Evolutionary conservation across 139 green algal genomes (phyloP), one percentile per base, ranked within the genome.

Genomic region (Chlorella sp.): DNA sequence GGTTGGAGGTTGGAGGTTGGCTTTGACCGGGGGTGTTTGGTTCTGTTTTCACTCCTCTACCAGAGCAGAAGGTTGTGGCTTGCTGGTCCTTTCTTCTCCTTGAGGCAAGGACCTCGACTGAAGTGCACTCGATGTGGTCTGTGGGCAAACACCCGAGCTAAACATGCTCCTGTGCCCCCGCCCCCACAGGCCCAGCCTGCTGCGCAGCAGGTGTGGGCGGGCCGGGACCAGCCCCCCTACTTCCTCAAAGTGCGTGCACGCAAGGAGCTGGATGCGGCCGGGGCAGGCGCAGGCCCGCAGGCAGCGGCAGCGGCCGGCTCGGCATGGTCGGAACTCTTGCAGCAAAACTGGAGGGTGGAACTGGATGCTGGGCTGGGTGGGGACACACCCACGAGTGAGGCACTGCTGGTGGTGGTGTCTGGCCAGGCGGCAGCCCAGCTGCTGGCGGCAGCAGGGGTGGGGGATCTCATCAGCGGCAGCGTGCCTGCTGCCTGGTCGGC

Each of bases 331-430:
- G 86, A 90, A 77, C 36, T 86, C 76, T 77, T 90, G 60, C 60
- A 83, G 60, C 86, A 90, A 60, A 90, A 90, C 36, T 90, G 86
- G 86, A 57, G 86, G 57, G 77, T 90, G 76, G 77, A 90, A 60
- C 77, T 90, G 36, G 86, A 90, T 85, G 77, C 77, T 1, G 86
- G 86, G 36, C 86, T 90, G 39, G 86, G 86, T 22, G 64, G n/a
- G 2, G 57, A 26, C 2, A n/a, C 30, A 7, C 53, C 36, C 0
- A 9, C 85, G 36, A 28, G 37, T 11, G 86, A 90, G 12, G 34
- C 34, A 4, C 76, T 85, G 53, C 86, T 90, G 86, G 26, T 90
- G 22, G 78, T 90, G 0, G 77, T 57, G 48, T 57, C 34, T 40
- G 12, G 15, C 11, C 66, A 68, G 16, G 34, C n/a, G 2, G 64